Evolutionary conservation across 345 rosid genomes (phyloP), one percentile per base, ranked within the genome.

Genomic region (Camelina hispida): DNA sequence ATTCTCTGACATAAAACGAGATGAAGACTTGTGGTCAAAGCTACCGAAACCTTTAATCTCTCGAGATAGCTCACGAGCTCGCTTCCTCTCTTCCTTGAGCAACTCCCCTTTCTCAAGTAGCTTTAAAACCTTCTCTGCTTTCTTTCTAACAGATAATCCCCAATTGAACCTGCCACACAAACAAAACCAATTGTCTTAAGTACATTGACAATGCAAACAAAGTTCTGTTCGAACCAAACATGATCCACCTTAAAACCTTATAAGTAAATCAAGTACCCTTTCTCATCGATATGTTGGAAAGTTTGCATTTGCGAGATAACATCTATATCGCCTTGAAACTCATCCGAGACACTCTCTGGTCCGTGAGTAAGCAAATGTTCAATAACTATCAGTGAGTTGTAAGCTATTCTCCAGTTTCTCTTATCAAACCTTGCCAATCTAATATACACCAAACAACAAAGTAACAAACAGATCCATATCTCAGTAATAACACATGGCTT

Each of bases 41-140:
- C 97, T 94, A 46, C 96, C 98, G 55, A 94, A 91, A 37, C 97
- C 98, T 76, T 82, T 83, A 79, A 94, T 94, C 63, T 83, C 98
- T 81, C 93, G 81, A 2, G 89, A 86, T 11, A 94, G 79, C 82
- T 86, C 93, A 67, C 97, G 87, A 53, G 98, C 87, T 66, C 91
- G 80, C 51, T 83, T 82, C 65, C 93, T 89, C 64, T 94, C 98
- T 64, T 87, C 93, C 74, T 81, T 91, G 37, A 87, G 85, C 15
- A 91, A 79, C 40, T 82, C 67, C 34, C 87, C 93, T 69, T 87
- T 82, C 81, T 85, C 89, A 5, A 94, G 89, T 75, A 91, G 68
- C 82, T 84, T 84, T 71, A 87, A 5, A 15, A 88, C 77, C 75
- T 88, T 87, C 60, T 87, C 92, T 3, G 96, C 80, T 83, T 91